These are phyloP conservation scores for Termitomyces sp. DNA, from an alignment of 768 basidiomycete species.

Conservation along the genomic window DNA sequence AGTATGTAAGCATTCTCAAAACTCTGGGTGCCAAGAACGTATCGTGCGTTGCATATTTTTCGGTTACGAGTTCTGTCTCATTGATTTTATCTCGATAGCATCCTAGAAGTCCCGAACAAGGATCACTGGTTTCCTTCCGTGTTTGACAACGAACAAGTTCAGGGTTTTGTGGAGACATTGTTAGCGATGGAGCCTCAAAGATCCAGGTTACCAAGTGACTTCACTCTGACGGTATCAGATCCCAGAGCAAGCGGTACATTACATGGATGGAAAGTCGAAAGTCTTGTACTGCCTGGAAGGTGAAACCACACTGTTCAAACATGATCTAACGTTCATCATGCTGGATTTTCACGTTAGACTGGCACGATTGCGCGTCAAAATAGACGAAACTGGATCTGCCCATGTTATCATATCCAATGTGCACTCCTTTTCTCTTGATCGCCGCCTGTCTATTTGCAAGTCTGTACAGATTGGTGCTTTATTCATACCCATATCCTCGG, in stretches of 20 bases:
- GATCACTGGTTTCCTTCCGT: slow-evolving; percentile 69
- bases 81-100: slow-evolving; percentile 27
- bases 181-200: slow-evolving; percentile 10
- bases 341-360: slow-evolving; percentile 21
- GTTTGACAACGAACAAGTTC: slow-evolving; percentile 48
- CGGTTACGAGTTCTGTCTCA: neutral
- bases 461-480: slow-evolving; percentile 15
- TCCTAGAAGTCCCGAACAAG: slow-evolving; percentile 54
- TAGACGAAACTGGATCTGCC: slow-evolving; percentile 9
- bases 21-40: slow-evolving; percentile 47
- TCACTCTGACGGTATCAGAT: slow-evolving; percentile 68
- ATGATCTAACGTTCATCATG: neutral
- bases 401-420: slow-evolving; percentile 25
- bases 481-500: slow-evolving; percentile 4
- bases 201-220: slow-evolving; percentile 23
- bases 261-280: slow-evolving; percentile 63
- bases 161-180: slow-evolving; percentile 44
- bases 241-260: slow-evolving; percentile 68
- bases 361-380: slow-evolving; percentile 27
- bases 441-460: slow-evolving; percentile 10
- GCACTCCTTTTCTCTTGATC: slow-evolving; percentile 22
- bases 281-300: slow-evolving; percentile 63
- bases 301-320: slow-evolving; percentile 17
- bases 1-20: slow-evolving; percentile 51
- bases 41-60: slow-evolving; percentile 29